Percentiles rank a stretch among this genome's conserved stretches.
These are phyloP conservation scores for Ogataea henricii DNA, from an alignment of 805 yeast genomes.

Conservation along the genomic window DNA sequence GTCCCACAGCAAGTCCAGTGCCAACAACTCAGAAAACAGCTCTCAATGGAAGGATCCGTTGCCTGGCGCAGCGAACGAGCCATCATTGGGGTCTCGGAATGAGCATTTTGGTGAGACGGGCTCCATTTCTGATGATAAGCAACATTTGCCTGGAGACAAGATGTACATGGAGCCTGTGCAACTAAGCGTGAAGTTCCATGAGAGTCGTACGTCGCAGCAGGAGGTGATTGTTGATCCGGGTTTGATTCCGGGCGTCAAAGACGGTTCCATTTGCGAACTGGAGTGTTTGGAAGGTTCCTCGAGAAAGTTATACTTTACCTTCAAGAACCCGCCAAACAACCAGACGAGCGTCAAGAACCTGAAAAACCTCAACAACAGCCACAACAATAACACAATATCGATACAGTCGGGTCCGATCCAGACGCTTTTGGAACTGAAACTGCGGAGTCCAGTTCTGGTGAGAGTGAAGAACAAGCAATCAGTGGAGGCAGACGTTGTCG, in stretches of 20 bases:
- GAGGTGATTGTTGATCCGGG: slow-evolving; percentile 64
- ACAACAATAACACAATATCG: slow-evolving; percentile 45
- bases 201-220: slow-evolving; percentile 55
- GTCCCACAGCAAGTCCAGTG: slow-evolving; percentile 1
- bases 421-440: slow-evolving; percentile 59
- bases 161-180: slow-evolving; percentile 38
- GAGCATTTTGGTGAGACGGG: background rate
- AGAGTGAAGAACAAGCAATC: slow-evolving; percentile 44
- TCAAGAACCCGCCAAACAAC: slow-evolving; percentile 31
- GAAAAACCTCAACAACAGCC: slow-evolving; percentile 26
- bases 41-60: background rate
- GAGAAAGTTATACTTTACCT: slow-evolving; percentile 46
- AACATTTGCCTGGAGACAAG: background rate
- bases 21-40: background rate
- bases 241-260: slow-evolving; percentile 60
- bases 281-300: slow-evolving; percentile 43
- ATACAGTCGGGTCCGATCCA: slow-evolving; percentile 62
- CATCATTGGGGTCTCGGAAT: background rate
- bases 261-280: slow-evolving; percentile 79
- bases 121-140: background rate
- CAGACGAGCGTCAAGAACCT: slow-evolving; percentile 10
- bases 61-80: background rate
- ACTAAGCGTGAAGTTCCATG: slow-evolving; percentile 63
- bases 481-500: slow-evolving; percentile 80
- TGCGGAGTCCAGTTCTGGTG: slow-evolving; percentile 66